Base-by-base conservation (phyloP, 495 filamentous ascomycete species). In the Tuber aestivum region DNA sequence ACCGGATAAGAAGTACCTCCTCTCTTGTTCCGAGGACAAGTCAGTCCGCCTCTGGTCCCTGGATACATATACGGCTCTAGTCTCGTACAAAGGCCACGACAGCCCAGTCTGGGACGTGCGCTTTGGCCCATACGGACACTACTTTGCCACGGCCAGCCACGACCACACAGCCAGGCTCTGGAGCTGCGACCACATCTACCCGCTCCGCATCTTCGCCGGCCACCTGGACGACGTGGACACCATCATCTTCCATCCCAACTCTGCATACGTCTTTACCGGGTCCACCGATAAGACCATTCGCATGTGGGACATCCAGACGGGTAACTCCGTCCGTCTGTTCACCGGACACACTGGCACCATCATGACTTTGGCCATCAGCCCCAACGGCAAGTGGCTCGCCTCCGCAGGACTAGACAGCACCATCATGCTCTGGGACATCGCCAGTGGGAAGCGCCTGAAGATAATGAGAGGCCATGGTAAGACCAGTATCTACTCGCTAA, bases 121-220 rank as follows among this genome's bases (percentile, higher is more conserved):
- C 27, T 99, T 94, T 91, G 91, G 92, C n/a, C 96, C 96, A 0
- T 94, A 92, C 74, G 95, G 96, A 6, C 94, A 97, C 83, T 99
- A 98, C 85, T 99, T 99, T 83, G 88, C 90, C n/a, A 92, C 92
- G 27, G 92, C 89, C 7, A 92, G 92, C 9, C 90, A 91, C 83
- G 95, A 99, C 82, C 93, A 92, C 82, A 97, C 94, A 3, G 93
- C 94, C 14, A 90, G 95, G 23, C 86, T 98, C 20, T 99, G 94
- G 92, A 89, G 89, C 38, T 95, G 94, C 69, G 94, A 97, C 82
- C 92, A 96, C 65, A 93, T 96, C 75, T 93, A 93, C 44, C 91
- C 92, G n/a, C 89, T 92, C 65, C 91, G 95, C 40, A 90, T 98
- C 68, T 92, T 97, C 80, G 91, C 92, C 20, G 96, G 96, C 7